Conservation (phyloP, 495 filamentous ascomycete species). For the Hypoxylon lienhwacheense region DNA sequence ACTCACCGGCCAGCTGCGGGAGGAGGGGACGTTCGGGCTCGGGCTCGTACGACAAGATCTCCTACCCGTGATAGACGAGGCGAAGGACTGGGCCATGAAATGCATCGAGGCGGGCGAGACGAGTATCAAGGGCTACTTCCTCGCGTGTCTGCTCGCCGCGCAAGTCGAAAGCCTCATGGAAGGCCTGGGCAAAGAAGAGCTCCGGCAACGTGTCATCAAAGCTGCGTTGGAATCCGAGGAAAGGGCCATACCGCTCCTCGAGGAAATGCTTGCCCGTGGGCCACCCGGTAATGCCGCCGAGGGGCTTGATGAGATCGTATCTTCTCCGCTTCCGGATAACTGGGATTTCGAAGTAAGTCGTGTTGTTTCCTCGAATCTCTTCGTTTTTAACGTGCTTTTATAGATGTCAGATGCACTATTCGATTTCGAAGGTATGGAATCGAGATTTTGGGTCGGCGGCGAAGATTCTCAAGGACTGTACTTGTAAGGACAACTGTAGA, state of each 20-base stretch:
- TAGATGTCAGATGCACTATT: constrained; percentile 23
- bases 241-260: constrained; percentile 47
- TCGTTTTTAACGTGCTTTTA: neutral
- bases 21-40: constrained; percentile 54
- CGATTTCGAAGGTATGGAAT: constrained; percentile 16
- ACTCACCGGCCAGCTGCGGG: constrained; percentile 49
- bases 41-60: constrained; percentile 49
- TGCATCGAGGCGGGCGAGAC: constrained; percentile 57
- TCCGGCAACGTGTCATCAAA: constrained; percentile 33
- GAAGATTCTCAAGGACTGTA: constrained; percentile 6
- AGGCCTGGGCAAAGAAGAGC: constrained; percentile 33
- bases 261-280: constrained; percentile 31
- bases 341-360: constrained; percentile 32
- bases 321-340: constrained; percentile 18
- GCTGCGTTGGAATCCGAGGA: constrained; percentile 31
- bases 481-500: no score
- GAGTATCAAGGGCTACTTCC: constrained; percentile 58
- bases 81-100: constrained; percentile 47
- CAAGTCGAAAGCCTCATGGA: constrained; percentile 49
- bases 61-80: constrained; percentile 50
- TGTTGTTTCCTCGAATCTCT: neutral
- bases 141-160: constrained; percentile 47
- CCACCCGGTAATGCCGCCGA: neutral
- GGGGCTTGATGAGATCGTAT: constrained; percentile 20
- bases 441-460: constrained; percentile 19